phyloP scores from a whole-genome alignment of 106 monocot genomes.

The Acorus calamus region DNA sequence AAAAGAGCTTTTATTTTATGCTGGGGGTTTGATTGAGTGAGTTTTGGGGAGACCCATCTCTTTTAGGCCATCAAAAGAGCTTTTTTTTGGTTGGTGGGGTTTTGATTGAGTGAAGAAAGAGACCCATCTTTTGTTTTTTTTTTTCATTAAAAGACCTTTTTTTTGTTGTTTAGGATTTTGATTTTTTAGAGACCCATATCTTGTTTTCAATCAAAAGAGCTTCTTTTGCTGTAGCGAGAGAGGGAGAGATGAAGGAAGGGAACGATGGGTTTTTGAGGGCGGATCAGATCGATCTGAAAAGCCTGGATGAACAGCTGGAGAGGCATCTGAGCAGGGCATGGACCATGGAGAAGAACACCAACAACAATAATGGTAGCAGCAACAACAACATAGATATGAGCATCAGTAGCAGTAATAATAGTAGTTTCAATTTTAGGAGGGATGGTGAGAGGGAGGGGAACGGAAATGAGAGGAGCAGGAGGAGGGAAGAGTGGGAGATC shows the following conservation, averaged over 20 bases:
- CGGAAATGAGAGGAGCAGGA: conserved; percentile 1
- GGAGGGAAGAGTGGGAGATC: conserved; percentile 48
- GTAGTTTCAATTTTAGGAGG: neutral
- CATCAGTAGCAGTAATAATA: too few relatives aligned
- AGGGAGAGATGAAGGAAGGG: neutral
- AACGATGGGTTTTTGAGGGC: conserved; percentile 41
- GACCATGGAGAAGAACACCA: conserved; percentile 38
- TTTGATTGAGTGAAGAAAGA: too few relatives aligned
- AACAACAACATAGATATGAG: too few relatives aligned
- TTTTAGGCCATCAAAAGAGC: too few relatives aligned
- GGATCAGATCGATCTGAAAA: conserved; percentile 48
- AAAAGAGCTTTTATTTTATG: too few relatives aligned
- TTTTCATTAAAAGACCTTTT: too few relatives aligned
- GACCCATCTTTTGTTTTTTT: too few relatives aligned
- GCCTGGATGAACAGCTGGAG: conserved; percentile 44
- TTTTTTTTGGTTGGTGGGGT: too few relatives aligned
- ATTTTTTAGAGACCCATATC: neutral
- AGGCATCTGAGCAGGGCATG: conserved; percentile 21
- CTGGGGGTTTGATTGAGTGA: too few relatives aligned
- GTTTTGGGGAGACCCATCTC: too few relatives aligned
- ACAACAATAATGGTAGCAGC: neutral
- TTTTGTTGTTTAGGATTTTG: neutral
- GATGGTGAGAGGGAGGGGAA: conserved; percentile 14
- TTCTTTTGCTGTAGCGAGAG: neutral
- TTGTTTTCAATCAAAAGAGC: too few relatives aligned